These are phyloP conservation scores for Galerina sulciceps DNA, from an alignment of 768 basidiomycete genomes.

Conservation along the genomic window DNA sequence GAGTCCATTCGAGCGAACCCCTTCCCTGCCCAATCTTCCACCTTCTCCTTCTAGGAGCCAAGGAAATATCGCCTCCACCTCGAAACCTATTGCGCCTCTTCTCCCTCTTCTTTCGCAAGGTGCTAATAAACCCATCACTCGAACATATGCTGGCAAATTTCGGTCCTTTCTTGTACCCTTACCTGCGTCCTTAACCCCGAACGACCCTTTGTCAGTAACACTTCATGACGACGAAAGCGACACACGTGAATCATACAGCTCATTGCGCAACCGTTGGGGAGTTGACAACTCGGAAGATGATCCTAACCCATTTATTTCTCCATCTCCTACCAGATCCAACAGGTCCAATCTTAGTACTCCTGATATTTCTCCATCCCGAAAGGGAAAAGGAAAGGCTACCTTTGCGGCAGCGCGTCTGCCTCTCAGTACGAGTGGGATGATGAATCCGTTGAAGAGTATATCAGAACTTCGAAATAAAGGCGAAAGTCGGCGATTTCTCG, in stretches of 20 bases:
- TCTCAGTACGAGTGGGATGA: conserved; percentile 57
- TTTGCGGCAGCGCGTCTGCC: conserved; percentile 23
- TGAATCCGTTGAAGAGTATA: conserved; percentile 79
- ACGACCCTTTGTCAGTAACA: conserved; percentile 14
- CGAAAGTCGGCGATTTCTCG: conserved; percentile 77
- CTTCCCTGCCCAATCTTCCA: conserved; percentile 40
- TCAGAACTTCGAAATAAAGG: conserved; percentile 83
- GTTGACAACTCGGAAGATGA: conserved; percentile 83
- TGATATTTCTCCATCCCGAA: conserved; percentile 38
- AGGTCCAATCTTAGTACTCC: conserved; percentile 36
- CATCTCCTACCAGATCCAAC: conserved; percentile 29
- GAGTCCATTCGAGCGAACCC: conserved; percentile 32
- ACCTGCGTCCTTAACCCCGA: conserved; percentile 36
- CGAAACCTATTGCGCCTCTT: conserved; percentile 24
- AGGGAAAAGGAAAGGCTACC: conserved; percentile 40
- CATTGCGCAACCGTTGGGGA: conserved; percentile 78
- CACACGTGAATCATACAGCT: conserved; percentile 74
- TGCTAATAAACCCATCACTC: conserved; percentile 42
- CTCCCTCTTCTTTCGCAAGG: conserved; percentile 28
- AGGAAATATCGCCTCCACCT: conserved; percentile 20
- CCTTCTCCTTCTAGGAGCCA: conserved; percentile 29
- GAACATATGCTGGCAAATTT: conserved; percentile 76
- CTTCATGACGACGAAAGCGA: conserved; percentile 50
- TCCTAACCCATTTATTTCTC: conserved; percentile 40
- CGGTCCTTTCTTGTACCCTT: conserved; percentile 81